Evolutionary conservation across 2,329 filamentous ascomycete species (phyloP).

Genomic region (Diaporthe ilicicola): DNA sequence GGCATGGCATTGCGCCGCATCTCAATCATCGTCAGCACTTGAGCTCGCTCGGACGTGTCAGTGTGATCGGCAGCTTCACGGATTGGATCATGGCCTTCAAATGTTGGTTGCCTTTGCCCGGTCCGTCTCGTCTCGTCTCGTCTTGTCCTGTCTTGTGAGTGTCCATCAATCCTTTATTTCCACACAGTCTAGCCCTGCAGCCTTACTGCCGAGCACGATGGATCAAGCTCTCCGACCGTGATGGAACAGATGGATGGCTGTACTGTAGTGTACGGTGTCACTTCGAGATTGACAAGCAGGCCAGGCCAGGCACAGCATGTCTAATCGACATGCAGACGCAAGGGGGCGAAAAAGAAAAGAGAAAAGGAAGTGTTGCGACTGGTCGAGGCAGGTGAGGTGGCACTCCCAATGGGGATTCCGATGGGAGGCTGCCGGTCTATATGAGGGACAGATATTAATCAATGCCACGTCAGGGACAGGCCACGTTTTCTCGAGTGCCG

Average conservation of each 20-base stretch:
- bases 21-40: conserved; percentile 3
- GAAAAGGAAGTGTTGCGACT: conserved; percentile 17
- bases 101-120: neutral
- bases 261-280: neutral
- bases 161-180: neutral
- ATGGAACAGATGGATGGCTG: neutral
- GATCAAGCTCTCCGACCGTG: neutral
- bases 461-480: conserved; percentile 20
- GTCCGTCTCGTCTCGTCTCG: neutral
- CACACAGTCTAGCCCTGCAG: conserved; percentile 7
- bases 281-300: neutral
- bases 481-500: conserved; percentile 11
- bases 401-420: neutral
- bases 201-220: neutral
- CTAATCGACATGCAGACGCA: neutral
- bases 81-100: neutral
- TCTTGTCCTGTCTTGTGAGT: neutral
- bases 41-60: conserved; percentile 16
- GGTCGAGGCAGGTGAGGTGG: neutral
- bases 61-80: neutral
- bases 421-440: conserved; percentile 1
- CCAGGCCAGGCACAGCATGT: conserved; percentile 1
- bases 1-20: neutral
- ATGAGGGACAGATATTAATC: neutral
- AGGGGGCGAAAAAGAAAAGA: neutral